These are phyloP conservation scores for Acidiella bohemica DNA, from an alignment of 495 filamentous ascomycete genomes.

Conservation along the genomic window DNA sequence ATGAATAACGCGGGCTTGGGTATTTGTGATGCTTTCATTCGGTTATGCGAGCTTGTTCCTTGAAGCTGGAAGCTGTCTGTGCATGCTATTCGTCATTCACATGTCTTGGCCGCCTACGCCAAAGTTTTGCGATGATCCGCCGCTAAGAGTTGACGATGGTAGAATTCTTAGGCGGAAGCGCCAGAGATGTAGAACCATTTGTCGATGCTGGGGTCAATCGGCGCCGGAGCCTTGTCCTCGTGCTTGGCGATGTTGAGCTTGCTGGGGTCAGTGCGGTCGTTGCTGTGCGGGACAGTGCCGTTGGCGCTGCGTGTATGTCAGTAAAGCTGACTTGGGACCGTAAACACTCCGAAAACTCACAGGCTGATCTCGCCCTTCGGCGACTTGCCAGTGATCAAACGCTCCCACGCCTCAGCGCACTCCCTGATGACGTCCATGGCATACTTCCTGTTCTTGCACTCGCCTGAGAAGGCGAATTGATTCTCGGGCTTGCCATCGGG, in stretches of 20 bases:
- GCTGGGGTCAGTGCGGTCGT: constrained; percentile 47
- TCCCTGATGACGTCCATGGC: constrained; percentile 88
- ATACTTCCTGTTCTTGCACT: constrained; percentile 99
- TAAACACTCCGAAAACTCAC: constrained; percentile 57
- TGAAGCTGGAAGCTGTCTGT: not conserved
- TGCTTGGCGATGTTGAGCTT: constrained; percentile 57
- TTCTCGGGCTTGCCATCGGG: constrained; percentile 99
- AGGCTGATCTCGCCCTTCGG: constrained; percentile 60
- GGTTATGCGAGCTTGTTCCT: not conserved
- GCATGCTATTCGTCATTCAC: too few relatives aligned
- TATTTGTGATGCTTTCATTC: not conserved
- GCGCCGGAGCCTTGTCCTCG: constrained; percentile 68
- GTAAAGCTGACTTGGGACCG: not conserved
- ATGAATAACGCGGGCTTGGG: too few relatives aligned
- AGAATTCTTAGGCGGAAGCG: constrained; percentile 84
- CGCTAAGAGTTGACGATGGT: too few relatives aligned
- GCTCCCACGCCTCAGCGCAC: constrained; percentile 95
- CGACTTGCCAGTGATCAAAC: constrained; percentile 79
- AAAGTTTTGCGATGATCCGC: too few relatives aligned
- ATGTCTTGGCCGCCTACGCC: too few relatives aligned
- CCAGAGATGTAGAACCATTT: constrained; percentile 99
- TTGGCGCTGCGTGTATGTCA: constrained; percentile 50
- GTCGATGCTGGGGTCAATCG: constrained; percentile 93
- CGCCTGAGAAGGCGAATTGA: constrained; percentile 99
- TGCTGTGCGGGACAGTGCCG: constrained; percentile 54